phyloP scores from a whole-genome alignment of 139 green algal species.

The Coccomyxa sp. region DNA sequence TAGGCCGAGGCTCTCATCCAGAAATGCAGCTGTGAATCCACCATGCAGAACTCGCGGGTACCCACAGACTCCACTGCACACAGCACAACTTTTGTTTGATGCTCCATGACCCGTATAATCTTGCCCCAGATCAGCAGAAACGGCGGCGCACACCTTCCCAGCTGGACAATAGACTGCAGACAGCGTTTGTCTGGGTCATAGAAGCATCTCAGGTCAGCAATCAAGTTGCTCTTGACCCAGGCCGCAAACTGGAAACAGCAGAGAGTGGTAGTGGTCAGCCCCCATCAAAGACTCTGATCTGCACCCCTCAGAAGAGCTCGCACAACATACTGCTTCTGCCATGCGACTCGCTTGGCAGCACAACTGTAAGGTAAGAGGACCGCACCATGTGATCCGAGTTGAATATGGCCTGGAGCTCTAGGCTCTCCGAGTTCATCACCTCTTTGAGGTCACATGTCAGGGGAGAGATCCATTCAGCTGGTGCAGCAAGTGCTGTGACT shows the following conservation, averaged over 20 bases:
- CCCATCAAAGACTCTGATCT: background rate
- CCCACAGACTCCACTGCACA: slow-evolving; percentile 33
- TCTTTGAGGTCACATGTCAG: background rate
- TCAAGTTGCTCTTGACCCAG: slow-evolving; percentile 39
- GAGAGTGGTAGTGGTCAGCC: background rate
- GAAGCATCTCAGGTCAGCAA: slow-evolving; percentile 51
- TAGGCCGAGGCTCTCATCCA: slow-evolving; percentile 71
- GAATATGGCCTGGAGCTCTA: background rate
- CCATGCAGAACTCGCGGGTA: slow-evolving; percentile 37
- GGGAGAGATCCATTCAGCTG: background rate
- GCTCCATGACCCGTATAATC: background rate
- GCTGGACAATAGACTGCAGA: slow-evolving; percentile 31
- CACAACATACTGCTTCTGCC: background rate
- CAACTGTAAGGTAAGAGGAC: background rate
- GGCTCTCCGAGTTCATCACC: background rate
- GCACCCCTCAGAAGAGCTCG: background rate
- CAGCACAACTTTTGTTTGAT: slow-evolving; percentile 8
- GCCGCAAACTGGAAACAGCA: slow-evolving; percentile 29
- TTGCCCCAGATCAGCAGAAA: background rate
- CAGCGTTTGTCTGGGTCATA: slow-evolving; percentile 35
- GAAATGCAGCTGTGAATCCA: slow-evolving; percentile 63
- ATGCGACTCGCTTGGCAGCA: background rate
- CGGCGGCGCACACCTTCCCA: slow-evolving; percentile 24
- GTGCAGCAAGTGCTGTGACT: background rate
- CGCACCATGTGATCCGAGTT: background rate